phyloP scores from a whole-genome alignment of 2,329 filamentous ascomycete genomes.

The Clonostachys byssicola region DNA sequence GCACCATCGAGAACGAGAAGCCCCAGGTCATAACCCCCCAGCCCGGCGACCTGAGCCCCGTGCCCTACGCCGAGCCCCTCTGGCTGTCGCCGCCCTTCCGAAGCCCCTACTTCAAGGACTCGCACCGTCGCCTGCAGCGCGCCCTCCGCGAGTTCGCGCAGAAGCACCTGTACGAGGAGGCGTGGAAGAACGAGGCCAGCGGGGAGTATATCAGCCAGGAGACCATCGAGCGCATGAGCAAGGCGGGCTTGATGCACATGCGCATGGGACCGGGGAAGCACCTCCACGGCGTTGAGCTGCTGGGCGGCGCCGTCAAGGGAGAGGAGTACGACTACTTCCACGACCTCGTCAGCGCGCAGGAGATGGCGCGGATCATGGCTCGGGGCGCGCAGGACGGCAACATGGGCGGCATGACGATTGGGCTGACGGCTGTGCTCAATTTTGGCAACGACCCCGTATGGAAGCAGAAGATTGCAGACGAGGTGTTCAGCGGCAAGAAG shows the following conservation, averaged over 20 bases:
- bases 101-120: conserved; percentile 76
- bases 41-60: conserved; percentile 67
- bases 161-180: conserved; percentile 66
- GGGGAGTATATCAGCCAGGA: conserved; percentile 68
- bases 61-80: conserved; percentile 81
- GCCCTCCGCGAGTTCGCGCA: conserved; percentile 73
- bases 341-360: conserved; percentile 72
- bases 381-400: conserved; percentile 84
- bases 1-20: conserved; percentile 70
- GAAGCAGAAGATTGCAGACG: conserved; percentile 62
- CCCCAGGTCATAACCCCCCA: conserved; percentile 67
- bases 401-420: conserved; percentile 83
- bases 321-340: conserved; percentile 88
- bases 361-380: conserved; percentile 65
- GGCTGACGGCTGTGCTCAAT: conserved; percentile 74
- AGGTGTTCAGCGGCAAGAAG: conserved; percentile 77
- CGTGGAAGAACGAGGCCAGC: conserved; percentile 69
- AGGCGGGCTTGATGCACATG: conserved; percentile 73
- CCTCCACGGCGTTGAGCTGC: conserved; percentile 65
- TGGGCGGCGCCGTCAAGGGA: conserved; percentile 67
- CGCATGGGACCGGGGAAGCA: conserved; percentile 80
- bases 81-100: conserved; percentile 78
- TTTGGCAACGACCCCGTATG: conserved; percentile 67
- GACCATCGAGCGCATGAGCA: conserved; percentile 76
- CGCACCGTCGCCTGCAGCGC: conserved; percentile 63